phyloP scores from a whole-genome alignment of 208 protist species.

The Trypanosoma brucei region DNA sequence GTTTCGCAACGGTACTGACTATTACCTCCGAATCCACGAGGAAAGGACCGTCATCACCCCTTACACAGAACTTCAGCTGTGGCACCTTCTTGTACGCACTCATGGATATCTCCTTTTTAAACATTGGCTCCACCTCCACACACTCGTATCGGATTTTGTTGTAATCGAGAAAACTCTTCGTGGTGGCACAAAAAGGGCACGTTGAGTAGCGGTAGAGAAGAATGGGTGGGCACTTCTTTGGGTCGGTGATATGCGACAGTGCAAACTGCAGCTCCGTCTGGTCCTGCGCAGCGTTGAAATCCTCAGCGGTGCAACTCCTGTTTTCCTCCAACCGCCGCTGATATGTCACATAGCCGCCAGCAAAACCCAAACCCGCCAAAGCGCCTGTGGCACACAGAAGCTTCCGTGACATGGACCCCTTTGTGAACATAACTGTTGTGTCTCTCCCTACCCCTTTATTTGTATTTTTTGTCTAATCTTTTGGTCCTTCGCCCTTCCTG shows the following conservation, averaged over 20 bases:
- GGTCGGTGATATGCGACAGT: constrained; percentile 41
- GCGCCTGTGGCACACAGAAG: constrained; percentile 29
- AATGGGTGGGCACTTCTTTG: constrained; percentile 30
- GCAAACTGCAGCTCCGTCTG: constrained; percentile 39
- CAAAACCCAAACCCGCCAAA: constrained; percentile 30
- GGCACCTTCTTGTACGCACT: constrained; percentile 89
- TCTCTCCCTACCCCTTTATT: too few relatives aligned
- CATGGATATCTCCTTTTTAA: constrained; percentile 72
- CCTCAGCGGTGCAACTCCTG: constrained; percentile 60
- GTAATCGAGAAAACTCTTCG: constrained; percentile 86
- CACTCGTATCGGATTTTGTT: constrained; percentile 65
- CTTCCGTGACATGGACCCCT: constrained; percentile 41
- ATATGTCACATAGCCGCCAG: constrained; percentile 65
- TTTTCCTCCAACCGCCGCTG: constrained; percentile 77
- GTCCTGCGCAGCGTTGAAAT: constrained; percentile 76
- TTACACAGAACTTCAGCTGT: constrained; percentile 69
- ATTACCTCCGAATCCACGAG: constrained; percentile 83
- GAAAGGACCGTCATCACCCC: constrained; percentile 44
- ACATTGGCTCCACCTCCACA: constrained; percentile 89
- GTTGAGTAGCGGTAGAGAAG: constrained; percentile 85
- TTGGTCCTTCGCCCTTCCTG: too few relatives aligned
- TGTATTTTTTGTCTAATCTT: too few relatives aligned
- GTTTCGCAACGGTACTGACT: constrained; percentile 64
- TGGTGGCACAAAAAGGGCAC: constrained; percentile 88
- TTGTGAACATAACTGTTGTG: constrained; percentile 35